Evolutionary conservation across 228 moss, liverwort and hornwort species (phyloP), one percentile per base, ranked within the genome.

Genomic region (Sphagnum fallax): DNA sequence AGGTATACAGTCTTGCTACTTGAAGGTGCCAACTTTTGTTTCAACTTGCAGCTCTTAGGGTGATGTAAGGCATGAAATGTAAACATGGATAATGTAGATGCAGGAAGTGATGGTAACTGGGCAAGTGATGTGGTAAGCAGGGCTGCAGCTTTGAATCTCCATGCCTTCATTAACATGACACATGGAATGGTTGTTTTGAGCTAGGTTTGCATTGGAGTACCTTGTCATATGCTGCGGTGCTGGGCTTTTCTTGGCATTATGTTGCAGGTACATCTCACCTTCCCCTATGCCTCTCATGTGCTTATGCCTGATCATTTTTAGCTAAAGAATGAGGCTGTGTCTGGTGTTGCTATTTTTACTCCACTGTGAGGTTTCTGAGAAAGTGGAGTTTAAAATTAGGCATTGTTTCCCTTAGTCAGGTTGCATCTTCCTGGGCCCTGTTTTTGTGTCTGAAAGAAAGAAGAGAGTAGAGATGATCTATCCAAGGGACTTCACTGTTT

Each of bases 171-270:
- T 32, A 32, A 32, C 32, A 32, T 32, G 32, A 32, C 32, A 32
- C 32, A 32, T 32, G 32, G 32, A 32, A 32, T 32, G 32, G 32
- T 32, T 32, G 32, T 75, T 0, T 61, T 68, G 10, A 70, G 51
- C 16, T 72, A 96, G 95, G 80, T 96, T 65, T 91, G 86, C 65
- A 76, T 97, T 74, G 96, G 91, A 68, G 85, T 97, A 64, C 96
- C 96, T 53, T 93, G 92, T 73, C 96, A 97, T 69, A 97, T 93
- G 96, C 84, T 97, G 51, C 86, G 96, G 67, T 91, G 85, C 72
- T 97, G 96, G 96, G 96, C 96, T 7, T 97, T 93, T 71, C 91
- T 97, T 16, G 96, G 96, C 66, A 97, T 97, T 59, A 78, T 97
- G 89, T 16, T 93, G 67, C 93, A 97, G 89, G 95, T 96, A 67